Base-by-base conservation (phyloP, 208 protist genomes). In the Trypanosoma lewisi region DNA sequence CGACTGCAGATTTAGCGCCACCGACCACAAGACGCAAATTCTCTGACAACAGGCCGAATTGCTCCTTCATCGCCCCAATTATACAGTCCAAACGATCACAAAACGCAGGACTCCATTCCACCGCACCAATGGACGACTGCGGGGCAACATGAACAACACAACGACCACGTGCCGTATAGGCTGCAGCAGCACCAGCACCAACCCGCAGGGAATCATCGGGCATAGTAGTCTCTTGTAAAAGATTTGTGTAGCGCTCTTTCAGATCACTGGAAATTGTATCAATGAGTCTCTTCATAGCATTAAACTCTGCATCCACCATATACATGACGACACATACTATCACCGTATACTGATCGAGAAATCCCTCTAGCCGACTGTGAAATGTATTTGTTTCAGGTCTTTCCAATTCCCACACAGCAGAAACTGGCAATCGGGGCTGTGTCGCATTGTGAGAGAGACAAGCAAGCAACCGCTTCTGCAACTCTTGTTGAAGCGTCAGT, bases 241-340 rank as follows among this genome's bases (percentile, higher is more conserved):
- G 12, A 2, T 25, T 8, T 16, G 31, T 23, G 54, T 70, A 63
- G 28, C 64, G 64, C 11, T 47, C 37, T 37, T 63, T 63, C 17
- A 70, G 37, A 47, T 75, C 58, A 4, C 11, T 2, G 36, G 76
- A 30, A 44, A 82, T 65, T 0, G 0, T 14, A 58, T 71, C 33
- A 23, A 67, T 55, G 27, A 63, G 33, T 31, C 23, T 17, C 42
- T 53, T 44, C 53, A 55, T 50, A 41, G 58, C 41, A n/a, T 16
- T 49, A n/a, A 60, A 55, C 1, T 55, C 17, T 11, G 34, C 54
- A 7, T 71, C 67, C 19, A 25, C 27, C 25, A 50, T 39, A 59
- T 53, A 66, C 0, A 82, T 31, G n/a, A 72, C 59, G 8, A 82
- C 70, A 64, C 62, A 63, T 31, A 78, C 9, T 37, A 78, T 64